Evolutionary conservation across 2,329 filamentous ascomycete genomes (phyloP).

Genomic region (Sphaerulina musiva): DNA sequence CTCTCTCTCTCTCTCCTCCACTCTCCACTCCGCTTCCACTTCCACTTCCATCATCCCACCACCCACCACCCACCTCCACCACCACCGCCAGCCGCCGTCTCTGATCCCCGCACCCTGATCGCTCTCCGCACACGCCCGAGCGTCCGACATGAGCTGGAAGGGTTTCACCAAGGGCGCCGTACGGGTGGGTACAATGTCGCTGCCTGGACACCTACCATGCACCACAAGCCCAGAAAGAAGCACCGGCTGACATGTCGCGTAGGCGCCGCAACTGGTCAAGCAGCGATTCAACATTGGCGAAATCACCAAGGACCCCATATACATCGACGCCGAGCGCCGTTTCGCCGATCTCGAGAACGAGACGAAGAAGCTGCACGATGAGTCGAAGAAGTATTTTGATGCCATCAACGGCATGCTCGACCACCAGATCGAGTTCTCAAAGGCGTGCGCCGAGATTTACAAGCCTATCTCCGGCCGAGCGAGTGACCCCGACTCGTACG

Average conservation of each 20-base stretch:
- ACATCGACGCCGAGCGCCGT: constrained; percentile 86
- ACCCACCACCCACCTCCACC: not conserved
- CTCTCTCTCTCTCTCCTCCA: no score
- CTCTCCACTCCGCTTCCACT: not conserved
- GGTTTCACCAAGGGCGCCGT: constrained; percentile 86
- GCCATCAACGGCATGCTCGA: constrained; percentile 96
- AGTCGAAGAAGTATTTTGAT: constrained; percentile 94
- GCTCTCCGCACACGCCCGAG: not conserved
- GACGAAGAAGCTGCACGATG: constrained; percentile 94
- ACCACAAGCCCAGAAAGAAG: not conserved
- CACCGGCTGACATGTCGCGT: constrained; percentile 19
- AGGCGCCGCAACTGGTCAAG: constrained; percentile 88
- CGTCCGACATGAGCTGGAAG: constrained; percentile 79
- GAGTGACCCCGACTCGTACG: constrained; percentile 81
- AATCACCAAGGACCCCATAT: constrained; percentile 88
- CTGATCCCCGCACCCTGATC: not conserved
- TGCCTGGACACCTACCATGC: not conserved
- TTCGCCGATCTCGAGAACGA: constrained; percentile 87
- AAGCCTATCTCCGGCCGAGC: constrained; percentile 94
- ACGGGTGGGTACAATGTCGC: constrained; percentile 54
- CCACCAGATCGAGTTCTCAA: constrained; percentile 97
- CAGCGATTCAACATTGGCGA: constrained; percentile 92
- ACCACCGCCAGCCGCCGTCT: not conserved
- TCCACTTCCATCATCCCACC: not conserved
- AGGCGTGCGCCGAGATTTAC: constrained; percentile 93